A percentile compares a stretch with the other conserved stretches of the same genome.
Evolutionary conservation across 148 eudicot genomes (phyloP).

Genomic region (Fagopyrum esculentum): DNA sequence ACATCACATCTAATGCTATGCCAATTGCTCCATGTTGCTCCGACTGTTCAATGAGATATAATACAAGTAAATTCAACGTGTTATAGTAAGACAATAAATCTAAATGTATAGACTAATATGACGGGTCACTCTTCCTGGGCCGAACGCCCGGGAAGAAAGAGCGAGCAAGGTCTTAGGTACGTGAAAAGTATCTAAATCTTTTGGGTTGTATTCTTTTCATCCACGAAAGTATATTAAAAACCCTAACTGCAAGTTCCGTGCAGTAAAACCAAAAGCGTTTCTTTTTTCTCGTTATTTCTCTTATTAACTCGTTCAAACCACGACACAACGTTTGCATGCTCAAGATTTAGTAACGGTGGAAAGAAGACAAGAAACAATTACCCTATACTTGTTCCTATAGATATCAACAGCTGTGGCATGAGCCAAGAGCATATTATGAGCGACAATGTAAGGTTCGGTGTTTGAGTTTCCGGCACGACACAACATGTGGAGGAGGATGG

Average conservation of each 20-base stretch:
- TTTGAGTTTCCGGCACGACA: constrained; percentile 86
- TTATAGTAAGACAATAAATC: no score
- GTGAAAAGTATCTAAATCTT: no score
- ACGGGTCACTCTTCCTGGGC: no score
- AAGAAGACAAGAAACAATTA: background rate
- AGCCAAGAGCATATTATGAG: constrained; percentile 58
- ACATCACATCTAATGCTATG: constrained; percentile 50
- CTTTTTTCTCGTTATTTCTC: background rate
- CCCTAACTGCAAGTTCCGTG: no score
- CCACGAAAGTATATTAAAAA: no score
- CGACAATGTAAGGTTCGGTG: constrained; percentile 86
- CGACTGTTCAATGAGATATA: constrained; percentile 26
- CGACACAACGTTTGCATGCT: no score
- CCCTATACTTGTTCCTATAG: constrained; percentile 69
- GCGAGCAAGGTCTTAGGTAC: no score
- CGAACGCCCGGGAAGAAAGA: no score
- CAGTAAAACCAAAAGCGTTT: no score
- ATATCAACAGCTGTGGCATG: constrained; percentile 59
- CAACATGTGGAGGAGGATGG: constrained; percentile 51
- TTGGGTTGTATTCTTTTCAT: no score
- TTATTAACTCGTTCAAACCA: background rate
- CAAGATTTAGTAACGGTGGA: no score
- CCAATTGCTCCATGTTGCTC: constrained; percentile 58
- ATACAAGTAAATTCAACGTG: background rate
- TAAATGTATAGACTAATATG: no score